These are phyloP conservation scores for Amphicarpaea edgeworthii DNA, from an alignment of 306 rosid genomes.

Conservation along the genomic window DNA sequence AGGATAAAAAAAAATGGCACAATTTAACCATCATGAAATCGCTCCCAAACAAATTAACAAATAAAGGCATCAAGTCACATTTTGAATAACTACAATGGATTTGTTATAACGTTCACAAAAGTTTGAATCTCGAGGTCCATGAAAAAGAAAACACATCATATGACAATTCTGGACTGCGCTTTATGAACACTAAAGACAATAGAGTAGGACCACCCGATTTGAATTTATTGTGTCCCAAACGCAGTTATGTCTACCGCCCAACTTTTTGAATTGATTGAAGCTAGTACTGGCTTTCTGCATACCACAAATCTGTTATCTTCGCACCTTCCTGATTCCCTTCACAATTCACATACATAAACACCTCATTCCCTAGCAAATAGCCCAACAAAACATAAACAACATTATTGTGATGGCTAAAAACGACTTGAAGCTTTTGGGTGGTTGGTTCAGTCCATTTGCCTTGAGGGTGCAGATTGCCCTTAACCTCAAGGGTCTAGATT, in stretches of 20 bases:
- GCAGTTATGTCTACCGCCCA: background rate
- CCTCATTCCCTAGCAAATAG: background rate
- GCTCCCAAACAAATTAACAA: too few relatives aligned
- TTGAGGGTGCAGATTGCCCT: slow-evolving; percentile 55
- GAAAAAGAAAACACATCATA: background rate
- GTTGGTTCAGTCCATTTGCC: slow-evolving; percentile 55
- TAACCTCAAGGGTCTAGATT: slow-evolving; percentile 54
- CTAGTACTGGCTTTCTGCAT: background rate
- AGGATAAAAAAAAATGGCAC: too few relatives aligned
- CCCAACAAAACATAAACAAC: too few relatives aligned
- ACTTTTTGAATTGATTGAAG: background rate
- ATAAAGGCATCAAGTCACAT: too few relatives aligned
- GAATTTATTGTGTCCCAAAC: background rate
- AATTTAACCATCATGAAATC: too few relatives aligned
- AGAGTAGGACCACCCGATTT: background rate
- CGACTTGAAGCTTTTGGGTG: background rate
- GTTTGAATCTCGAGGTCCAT: too few relatives aligned
- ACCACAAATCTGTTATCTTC: slow-evolving; percentile 3
- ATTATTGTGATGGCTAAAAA: background rate
- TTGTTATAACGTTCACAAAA: too few relatives aligned
- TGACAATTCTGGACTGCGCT: background rate
- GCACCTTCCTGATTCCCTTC: background rate
- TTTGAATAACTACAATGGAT: too few relatives aligned
- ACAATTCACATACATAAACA: background rate
- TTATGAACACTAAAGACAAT: background rate